Evolutionary conservation across 2,329 filamentous ascomycete species (phyloP).

Genomic region (Penicillium sp.): DNA sequence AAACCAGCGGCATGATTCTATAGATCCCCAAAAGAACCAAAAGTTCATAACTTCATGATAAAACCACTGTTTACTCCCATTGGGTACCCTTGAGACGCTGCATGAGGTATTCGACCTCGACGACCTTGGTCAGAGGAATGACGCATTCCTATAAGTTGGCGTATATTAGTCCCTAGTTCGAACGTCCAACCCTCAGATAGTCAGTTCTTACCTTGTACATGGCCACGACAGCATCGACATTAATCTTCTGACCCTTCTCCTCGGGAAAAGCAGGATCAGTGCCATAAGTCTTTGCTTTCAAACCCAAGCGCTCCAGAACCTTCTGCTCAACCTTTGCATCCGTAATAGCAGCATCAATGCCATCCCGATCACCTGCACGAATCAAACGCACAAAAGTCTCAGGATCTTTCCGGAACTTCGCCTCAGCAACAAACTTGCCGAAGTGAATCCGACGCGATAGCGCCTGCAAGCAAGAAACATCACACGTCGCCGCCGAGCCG

Average conservation of each 20-base stretch:
- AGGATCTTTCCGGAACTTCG: conserved; percentile 81
- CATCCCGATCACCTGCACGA: conserved; percentile 69
- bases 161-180: background rate
- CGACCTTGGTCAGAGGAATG: conserved; percentile 94
- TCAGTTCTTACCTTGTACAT: conserved; percentile 63
- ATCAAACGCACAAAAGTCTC: conserved; percentile 80
- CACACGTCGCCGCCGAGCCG: conserved; percentile 83
- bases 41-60: conserved; percentile 19
- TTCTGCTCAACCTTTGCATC: conserved; percentile 84
- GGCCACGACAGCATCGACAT: conserved; percentile 81
- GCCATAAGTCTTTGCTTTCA: conserved; percentile 92
- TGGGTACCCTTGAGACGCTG: conserved; percentile 64
- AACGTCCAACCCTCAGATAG: background rate
- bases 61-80: conserved; percentile 39
- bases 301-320: conserved; percentile 75
- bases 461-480: conserved; percentile 85
- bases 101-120: conserved; percentile 98
- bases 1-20: conserved; percentile 8
- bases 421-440: conserved; percentile 96
- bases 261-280: conserved; percentile 69
- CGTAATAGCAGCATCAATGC: conserved; percentile 86
- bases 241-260: conserved; percentile 63
- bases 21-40: conserved; percentile 9
- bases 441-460: conserved; percentile 90
- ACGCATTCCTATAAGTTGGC: conserved; percentile 58